Base-by-base conservation (phyloP, 352 stramenopile species). In the Phytopythium ostracodes region DNA sequence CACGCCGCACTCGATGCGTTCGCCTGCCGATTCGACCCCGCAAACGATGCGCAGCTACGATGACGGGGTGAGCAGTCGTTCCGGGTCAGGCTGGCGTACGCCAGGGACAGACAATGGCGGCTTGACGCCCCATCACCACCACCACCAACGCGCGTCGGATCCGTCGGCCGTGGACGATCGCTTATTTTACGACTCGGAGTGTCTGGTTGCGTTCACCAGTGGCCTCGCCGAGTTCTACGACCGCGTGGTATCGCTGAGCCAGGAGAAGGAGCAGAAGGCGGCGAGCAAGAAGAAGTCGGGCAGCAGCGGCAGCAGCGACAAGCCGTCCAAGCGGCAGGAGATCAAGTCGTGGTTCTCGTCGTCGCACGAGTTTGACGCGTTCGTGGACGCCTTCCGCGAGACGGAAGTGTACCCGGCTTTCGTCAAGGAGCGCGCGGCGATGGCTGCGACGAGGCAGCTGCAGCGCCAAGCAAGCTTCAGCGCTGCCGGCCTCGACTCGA, bases 281-380 rank as follows among this genome's bases (percentile, higher is more conserved):
- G n/a, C 22, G 17, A 73, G 71, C 50, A 84, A 77, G 55, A 87
- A 79, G 36, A 84, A 83, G 56, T 79, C 70, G 20, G 55, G 56
- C 0, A 68, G 64, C 36, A 85, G 75, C 29, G 69, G 64, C 43
- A 85, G 74, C 31, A 62, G 49, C 15, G 71, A 61, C 44, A 81
- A 84, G 25, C 68, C 83, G 53, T 92, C 84, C 18, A 91, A 91
- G 63, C 76, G 81, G 0, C 81, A 93, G 53, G 84, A 93, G 64
- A 84, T 93, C 70, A 90, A 90, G 68, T 81, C 84, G 38, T 93
- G 84, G 84, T 93, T 93, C 46, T 91, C 82, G 43, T 91, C 81
- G 2, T 88, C 81, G 14, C 84, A 93, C 66, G 84, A 93, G 24
- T 91, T 88, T 46, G 84, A 93, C 57, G 75, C 78, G 40, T 93